Evolutionary conservation across 225 moss, liverwort and hornwort species (phyloP), one percentile per base, ranked within the genome.

Genomic region (Ulota crispa): DNA sequence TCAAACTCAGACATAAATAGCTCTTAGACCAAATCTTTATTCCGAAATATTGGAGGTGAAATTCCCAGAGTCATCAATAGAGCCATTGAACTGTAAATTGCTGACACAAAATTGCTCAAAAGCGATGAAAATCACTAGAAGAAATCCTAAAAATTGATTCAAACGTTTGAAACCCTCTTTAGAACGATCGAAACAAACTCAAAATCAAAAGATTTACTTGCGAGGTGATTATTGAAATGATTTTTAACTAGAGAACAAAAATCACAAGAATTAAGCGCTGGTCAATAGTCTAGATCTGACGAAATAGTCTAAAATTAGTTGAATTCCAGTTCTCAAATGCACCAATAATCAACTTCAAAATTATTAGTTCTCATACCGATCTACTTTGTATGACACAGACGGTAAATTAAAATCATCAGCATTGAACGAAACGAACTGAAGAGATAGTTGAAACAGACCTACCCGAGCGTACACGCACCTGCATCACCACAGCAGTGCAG

Each of bases 381-480:
- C 59, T 11, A 50, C 19, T 64, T 64, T 26, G 36, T 32, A 65
- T 7, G 59, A 36, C 3, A 18, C 31, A 75, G 21, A 67, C 67
- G 57, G 54, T 27, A 36, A 42, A 19, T 52, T 34, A 16, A 26
- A 23, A 45, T 45, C 67, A 28, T 23, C 72, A 71, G 20, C 43
- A 39, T 2, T 70, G 64, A 26, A 52, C 12, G 30, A 13, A 15
- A 75, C 53, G 68, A 10, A 64, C 36, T 62, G 71, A 8, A 78
- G 74, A 78, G 65, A 66, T 30, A 68, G 80, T 30, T 62, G 65
- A 65, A 61, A 14, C 31, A 82, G 47, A 85, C 85, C 78, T 92
- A 95, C 95, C 95, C 97, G 50, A 97, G 89, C 41, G 97, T 93
- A 78, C 95, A 94, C 36, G 97, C 92, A 84, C 97, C 97, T 77